A percentile compares a stretch with the other conserved stretches of the same genome.
phyloP scores from a whole-genome alignment of 148 eudicot species.

The Gaultheria prostrata region DNA sequence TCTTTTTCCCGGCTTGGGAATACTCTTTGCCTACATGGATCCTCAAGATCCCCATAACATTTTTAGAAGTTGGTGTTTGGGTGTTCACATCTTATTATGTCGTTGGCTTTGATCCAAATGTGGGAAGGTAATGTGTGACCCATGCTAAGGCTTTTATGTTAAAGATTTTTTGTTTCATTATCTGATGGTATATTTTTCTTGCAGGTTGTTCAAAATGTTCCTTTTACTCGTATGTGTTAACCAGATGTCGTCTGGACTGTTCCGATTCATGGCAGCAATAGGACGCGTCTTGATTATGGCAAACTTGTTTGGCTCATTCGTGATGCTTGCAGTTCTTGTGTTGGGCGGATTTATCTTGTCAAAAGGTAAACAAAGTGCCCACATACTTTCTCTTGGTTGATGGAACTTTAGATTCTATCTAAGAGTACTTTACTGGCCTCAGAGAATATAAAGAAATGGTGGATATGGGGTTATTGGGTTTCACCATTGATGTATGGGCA shows the following conservation, averaged over 20 bases:
- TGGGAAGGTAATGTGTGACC: constrained; percentile 23
- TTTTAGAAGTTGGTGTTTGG: constrained; percentile 34
- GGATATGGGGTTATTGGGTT: constrained; percentile 66
- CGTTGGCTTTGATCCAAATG: constrained; percentile 34
- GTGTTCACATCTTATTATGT: constrained; percentile 29
- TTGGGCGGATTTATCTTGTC: constrained; percentile 38
- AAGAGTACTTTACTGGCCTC: background rate
- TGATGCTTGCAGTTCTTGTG: constrained; percentile 24
- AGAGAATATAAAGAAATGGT: constrained; percentile 52
- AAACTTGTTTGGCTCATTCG: constrained; percentile 35
- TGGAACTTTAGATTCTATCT: background rate
- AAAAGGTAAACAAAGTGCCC: constrained; percentile 23
- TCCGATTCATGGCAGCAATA: constrained; percentile 28
- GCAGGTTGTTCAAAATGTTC: constrained; percentile 34
- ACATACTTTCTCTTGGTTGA: background rate
- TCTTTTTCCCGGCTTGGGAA: constrained; percentile 74
- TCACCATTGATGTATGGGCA: constrained; percentile 60
- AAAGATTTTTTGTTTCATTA: background rate
- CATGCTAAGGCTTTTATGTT: background rate
- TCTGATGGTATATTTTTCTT: background rate
- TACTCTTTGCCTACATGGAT: constrained; percentile 34
- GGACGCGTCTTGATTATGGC: constrained; percentile 36
- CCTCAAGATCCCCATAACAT: constrained; percentile 32
- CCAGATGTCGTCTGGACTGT: constrained; percentile 36
- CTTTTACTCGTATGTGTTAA: constrained; percentile 26